phyloP scores from a whole-genome alignment of 2,329 filamentous ascomycete species.

The Exophiala sideris region DNA sequence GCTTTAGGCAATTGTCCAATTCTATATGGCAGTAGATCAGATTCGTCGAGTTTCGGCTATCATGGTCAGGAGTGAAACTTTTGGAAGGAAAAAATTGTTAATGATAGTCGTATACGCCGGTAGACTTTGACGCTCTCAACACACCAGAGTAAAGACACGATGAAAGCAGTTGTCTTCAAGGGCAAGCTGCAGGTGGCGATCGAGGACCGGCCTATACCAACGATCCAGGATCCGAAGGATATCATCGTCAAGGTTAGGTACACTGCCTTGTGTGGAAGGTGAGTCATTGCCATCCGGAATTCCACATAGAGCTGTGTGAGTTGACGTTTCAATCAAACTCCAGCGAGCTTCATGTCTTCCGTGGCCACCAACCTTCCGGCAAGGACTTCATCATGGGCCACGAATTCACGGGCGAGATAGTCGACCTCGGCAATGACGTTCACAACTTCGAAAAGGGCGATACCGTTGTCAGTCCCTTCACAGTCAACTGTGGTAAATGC shows the following conservation, averaged over 20 bases:
- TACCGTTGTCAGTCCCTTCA: conserved; percentile 49
- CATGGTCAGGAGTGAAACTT: too few relatives aligned
- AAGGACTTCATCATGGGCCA: conserved; percentile 50
- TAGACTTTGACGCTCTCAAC: too few relatives aligned
- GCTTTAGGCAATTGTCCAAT: too few relatives aligned
- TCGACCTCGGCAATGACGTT: conserved; percentile 43
- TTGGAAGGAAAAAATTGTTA: too few relatives aligned
- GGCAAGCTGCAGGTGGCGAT: conserved; percentile 36
- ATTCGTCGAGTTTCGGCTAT: too few relatives aligned
- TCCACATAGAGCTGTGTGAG: conserved; percentile 12
- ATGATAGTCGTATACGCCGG: too few relatives aligned
- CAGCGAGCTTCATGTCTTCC: conserved; percentile 50
- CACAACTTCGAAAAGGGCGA: conserved; percentile 48
- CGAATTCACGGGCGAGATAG: conserved; percentile 50
- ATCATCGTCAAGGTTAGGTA: conserved; percentile 41
- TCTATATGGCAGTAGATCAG: too few relatives aligned
- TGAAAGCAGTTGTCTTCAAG: too few relatives aligned
- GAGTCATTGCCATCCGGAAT: conserved; percentile 50
- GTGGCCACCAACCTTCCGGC: conserved; percentile 47
- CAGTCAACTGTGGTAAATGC: conserved; percentile 51
- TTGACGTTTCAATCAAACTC: too few relatives aligned
- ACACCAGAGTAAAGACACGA: too few relatives aligned
- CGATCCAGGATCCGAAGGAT: conserved; percentile 41
- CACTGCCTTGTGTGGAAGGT: conserved; percentile 30
- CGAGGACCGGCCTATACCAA: conserved; percentile 42